Evolutionary conservation across 768 basidiomycete genomes (phyloP).

Genomic region (Suillus subalutaceus): DNA sequence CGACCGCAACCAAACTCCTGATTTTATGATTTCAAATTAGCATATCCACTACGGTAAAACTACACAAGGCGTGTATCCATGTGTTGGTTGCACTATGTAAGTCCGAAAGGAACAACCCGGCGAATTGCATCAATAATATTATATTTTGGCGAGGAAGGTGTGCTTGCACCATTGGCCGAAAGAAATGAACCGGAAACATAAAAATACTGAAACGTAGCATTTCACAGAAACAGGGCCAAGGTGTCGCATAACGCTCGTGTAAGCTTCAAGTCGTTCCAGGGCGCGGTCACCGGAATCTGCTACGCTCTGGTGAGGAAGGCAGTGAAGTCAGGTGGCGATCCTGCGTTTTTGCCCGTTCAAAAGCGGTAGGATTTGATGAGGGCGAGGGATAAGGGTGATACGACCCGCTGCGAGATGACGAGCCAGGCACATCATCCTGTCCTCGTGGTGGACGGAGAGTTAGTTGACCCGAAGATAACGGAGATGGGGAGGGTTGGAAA

Average conservation of each 20-base stretch:
- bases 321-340: constrained; percentile 47
- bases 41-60: constrained; percentile 26
- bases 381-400: constrained; percentile 38
- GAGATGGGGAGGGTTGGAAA: constrained; percentile 50
- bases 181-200: constrained; percentile 5
- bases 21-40: constrained; percentile 20
- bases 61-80: constrained; percentile 25
- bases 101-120: constrained; percentile 11
- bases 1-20: not conserved
- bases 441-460: constrained; percentile 40
- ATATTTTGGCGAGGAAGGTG: constrained; percentile 13
- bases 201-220: constrained; percentile 6
- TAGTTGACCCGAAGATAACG: constrained; percentile 30
- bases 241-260: constrained; percentile 7
- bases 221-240: constrained; percentile 9
- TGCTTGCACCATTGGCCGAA: constrained; percentile 9
- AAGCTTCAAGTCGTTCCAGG: constrained; percentile 13
- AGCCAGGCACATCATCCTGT: constrained; percentile 37
- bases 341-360: constrained; percentile 58
- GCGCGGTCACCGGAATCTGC: constrained; percentile 28
- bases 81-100: constrained; percentile 16
- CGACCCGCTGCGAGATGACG: constrained; percentile 39
- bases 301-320: constrained; percentile 38
- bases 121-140: constrained; percentile 20
- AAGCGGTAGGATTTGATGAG: constrained; percentile 47